Evolutionary conservation across 208 protist genomes (phyloP).

Genomic region (Wallacemonas sp.): DNA sequence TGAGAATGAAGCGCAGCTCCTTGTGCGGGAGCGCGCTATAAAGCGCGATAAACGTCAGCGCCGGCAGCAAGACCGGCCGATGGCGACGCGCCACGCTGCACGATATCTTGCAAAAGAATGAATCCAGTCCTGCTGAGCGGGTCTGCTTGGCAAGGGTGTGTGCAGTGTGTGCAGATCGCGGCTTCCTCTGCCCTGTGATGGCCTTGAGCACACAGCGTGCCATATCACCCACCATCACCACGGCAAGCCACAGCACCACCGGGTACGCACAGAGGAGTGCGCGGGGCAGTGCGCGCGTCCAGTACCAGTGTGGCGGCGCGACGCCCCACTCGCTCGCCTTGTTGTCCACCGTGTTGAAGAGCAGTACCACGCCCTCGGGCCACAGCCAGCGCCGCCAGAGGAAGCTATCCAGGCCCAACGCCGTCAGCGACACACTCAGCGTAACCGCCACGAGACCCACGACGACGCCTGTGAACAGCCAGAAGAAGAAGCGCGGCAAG

Average conservation of each 20-base stretch:
- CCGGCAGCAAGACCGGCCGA: conserved; percentile 26
- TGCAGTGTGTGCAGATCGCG: no score
- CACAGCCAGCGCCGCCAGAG: conserved; percentile 86
- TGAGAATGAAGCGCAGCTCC: conserved; percentile 95
- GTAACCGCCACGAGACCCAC: conserved; percentile 27
- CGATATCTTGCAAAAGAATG: background rate
- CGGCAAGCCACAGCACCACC: conserved; percentile 22
- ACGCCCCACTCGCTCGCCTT: conserved; percentile 81
- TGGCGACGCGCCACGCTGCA: conserved; percentile 7
- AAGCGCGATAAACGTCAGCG: conserved; percentile 60
- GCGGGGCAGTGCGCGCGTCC: conserved; percentile 74
- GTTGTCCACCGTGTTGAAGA: conserved; percentile 92
- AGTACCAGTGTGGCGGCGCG: conserved; percentile 86
- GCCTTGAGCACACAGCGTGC: background rate
- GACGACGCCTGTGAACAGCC: conserved; percentile 9
- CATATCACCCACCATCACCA: conserved; percentile 10
- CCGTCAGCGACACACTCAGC: conserved; percentile 25
- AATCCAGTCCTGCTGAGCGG: no score
- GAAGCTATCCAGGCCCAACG: conserved; percentile 70
- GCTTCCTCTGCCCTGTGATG: no score
- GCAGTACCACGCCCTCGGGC: conserved; percentile 91
- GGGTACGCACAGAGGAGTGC: conserved; percentile 47
- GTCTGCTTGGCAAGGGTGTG: no score
- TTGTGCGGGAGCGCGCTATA: conserved; percentile 93
- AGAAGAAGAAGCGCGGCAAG: conserved; percentile 10